Evolutionary conservation across 768 basidiomycete genomes (phyloP).

Genomic region (Tubosaeta sp.): DNA sequence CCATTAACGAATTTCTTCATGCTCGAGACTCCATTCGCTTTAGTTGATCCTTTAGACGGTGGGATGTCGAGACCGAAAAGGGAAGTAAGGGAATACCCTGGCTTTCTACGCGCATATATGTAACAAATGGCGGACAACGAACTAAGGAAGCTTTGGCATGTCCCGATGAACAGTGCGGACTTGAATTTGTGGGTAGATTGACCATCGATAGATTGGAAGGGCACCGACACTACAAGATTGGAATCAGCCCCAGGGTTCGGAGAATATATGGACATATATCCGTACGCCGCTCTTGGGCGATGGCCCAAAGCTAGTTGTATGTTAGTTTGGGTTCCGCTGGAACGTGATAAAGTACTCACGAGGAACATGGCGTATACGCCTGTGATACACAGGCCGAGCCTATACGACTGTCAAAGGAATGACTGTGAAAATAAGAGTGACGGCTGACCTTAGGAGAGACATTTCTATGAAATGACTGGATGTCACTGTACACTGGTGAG

Average conservation of each 20-base stretch:
- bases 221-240: slow-evolving; percentile 63
- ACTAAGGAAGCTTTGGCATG: slow-evolving; percentile 77
- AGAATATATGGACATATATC: not conserved
- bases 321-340: slow-evolving; percentile 3
- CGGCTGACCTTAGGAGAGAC: slow-evolving; percentile 25
- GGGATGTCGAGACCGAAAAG: slow-evolving; percentile 55
- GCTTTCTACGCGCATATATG: slow-evolving; percentile 58
- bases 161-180: slow-evolving; percentile 81
- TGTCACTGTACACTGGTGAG: not conserved
- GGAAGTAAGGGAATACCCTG: slow-evolving; percentile 48
- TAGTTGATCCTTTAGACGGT: slow-evolving; percentile 19
- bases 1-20: slow-evolving; percentile 39
- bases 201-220: slow-evolving; percentile 69
- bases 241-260: not conserved
- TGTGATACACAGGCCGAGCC: slow-evolving; percentile 69
- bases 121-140: slow-evolving; percentile 75
- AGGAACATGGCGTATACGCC: slow-evolving; percentile 96
- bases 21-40: slow-evolving; percentile 21
- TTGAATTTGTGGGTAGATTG: slow-evolving; percentile 68
- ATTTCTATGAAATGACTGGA: slow-evolving; percentile 5
- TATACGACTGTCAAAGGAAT: slow-evolving; percentile 19
- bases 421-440: not conserved
- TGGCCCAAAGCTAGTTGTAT: slow-evolving; percentile 69
- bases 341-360: slow-evolving; percentile 40
- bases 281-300: slow-evolving; percentile 91